Conservation (phyloP, 2,329 filamentous ascomycete species). For the Neoscytalidium dimidiatum region DNA sequence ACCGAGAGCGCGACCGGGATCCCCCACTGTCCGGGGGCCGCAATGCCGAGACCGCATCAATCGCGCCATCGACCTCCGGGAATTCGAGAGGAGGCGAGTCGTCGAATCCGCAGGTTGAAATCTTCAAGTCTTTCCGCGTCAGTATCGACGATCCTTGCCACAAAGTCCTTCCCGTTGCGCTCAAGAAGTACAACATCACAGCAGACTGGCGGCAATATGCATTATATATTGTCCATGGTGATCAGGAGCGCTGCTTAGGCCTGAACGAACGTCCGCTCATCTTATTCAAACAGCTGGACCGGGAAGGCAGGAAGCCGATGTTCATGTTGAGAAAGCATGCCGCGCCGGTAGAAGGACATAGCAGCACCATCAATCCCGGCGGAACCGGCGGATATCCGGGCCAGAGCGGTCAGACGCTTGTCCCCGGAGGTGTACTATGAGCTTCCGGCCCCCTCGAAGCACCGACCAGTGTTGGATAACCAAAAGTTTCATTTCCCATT, state of each 20-base stretch:
- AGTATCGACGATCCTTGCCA: slow-evolving; percentile 98
- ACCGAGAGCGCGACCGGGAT: slow-evolving; percentile 20
- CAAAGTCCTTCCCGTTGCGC: slow-evolving; percentile 90
- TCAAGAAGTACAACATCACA: slow-evolving; percentile 98
- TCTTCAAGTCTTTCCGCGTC: slow-evolving; percentile 98
- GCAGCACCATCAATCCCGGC: slow-evolving; percentile 41
- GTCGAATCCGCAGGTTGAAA: slow-evolving; percentile 69
- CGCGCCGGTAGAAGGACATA: slow-evolving; percentile 52
- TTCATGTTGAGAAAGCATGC: slow-evolving; percentile 85
- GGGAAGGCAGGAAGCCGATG: slow-evolving; percentile 98
- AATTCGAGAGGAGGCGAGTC: slow-evolving; percentile 23
- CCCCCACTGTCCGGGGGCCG: slow-evolving; percentile 39
- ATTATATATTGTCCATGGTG: slow-evolving; percentile 97
- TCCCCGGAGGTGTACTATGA: slow-evolving; percentile 17
- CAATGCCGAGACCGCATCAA: slow-evolving; percentile 27
- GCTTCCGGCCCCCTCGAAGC: background rate
- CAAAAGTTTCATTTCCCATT: slow-evolving; percentile 9
- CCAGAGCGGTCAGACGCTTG: background rate
- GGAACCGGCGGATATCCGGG: slow-evolving; percentile 25
- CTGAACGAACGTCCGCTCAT: slow-evolving; percentile 93
- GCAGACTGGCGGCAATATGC: slow-evolving; percentile 97
- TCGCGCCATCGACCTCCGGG: slow-evolving; percentile 14
- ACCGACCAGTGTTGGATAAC: background rate
- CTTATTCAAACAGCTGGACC: slow-evolving; percentile 94
- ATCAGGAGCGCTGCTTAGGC: slow-evolving; percentile 90